Conservation (phyloP, 2,329 filamentous ascomycete genomes). For the Dothideomycetes sp. region DNA sequence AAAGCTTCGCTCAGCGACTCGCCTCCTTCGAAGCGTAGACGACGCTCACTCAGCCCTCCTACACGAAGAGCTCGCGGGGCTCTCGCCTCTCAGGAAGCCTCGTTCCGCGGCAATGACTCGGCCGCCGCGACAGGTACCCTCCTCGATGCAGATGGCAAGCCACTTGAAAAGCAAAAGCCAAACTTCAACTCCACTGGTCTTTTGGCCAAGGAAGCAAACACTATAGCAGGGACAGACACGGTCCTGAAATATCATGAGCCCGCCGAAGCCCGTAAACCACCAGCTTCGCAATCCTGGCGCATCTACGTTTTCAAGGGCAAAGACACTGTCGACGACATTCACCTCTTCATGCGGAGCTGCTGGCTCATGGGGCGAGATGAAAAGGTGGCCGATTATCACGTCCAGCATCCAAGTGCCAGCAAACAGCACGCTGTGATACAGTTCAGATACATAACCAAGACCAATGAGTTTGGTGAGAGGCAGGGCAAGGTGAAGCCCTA, state of each 20-base stretch:
- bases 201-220: conserved; percentile 81
- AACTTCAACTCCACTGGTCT: conserved; percentile 75
- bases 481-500: conserved; percentile 65
- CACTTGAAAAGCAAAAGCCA: conserved; percentile 65
- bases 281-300: conserved; percentile 69
- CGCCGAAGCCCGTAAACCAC: conserved; percentile 78
- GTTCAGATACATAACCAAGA: conserved; percentile 74
- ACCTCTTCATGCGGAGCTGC: conserved; percentile 65
- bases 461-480: conserved; percentile 78
- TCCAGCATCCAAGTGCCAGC: conserved; percentile 86
- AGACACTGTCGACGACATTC: conserved; percentile 71
- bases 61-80: conserved; percentile 30
- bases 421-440: conserved; percentile 95
- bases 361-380: conserved; percentile 82
- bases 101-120: conserved; percentile 24
- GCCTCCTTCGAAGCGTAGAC: conserved; percentile 4
- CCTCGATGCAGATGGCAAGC: conserved; percentile 6
- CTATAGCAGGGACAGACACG: conserved; percentile 62
- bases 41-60: conserved; percentile 20
- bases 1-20: too few relatives aligned
- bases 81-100: conserved; percentile 35
- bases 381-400: conserved; percentile 67
- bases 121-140: conserved; percentile 22
- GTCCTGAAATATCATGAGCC: conserved; percentile 95
- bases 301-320: conserved; percentile 85